A percentile compares a stretch with the other conserved stretches of the same genome.
phyloP scores from a whole-genome alignment of 1,139 yeast species.

The Debaryomyces sp. region DNA sequence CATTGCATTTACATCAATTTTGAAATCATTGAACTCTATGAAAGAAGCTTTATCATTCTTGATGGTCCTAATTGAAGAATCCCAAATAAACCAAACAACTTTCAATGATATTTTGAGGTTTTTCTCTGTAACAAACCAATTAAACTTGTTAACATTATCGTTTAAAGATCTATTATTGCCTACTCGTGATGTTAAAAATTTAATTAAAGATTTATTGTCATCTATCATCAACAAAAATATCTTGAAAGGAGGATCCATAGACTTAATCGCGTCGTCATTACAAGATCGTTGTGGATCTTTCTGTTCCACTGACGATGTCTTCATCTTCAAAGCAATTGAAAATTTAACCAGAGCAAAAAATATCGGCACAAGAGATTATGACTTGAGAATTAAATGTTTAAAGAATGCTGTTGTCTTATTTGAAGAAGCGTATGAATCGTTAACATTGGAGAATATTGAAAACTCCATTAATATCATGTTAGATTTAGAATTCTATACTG shows the following conservation, averaged over 20 bases:
- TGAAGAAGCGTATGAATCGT: conserved; percentile 76
- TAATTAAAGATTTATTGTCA: conserved; percentile 84
- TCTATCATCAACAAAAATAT: conserved; percentile 88
- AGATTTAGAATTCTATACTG: conserved; percentile 75
- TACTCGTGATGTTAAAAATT: conserved; percentile 56
- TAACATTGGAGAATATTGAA: conserved; percentile 77
- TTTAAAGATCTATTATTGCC: conserved; percentile 82
- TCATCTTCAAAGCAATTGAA: conserved; percentile 92
- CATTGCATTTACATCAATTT: conserved; percentile 79
- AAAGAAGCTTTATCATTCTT: conserved; percentile 91
- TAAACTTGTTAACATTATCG: conserved; percentile 63
- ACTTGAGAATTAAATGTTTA: conserved; percentile 69
- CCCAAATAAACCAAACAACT: conserved; percentile 44
- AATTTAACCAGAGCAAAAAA: conserved; percentile 85
- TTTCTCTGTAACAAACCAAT: conserved; percentile 66
- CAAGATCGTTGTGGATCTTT: conserved; percentile 95
- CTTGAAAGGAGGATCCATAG: conserved; percentile 91
- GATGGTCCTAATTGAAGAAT: conserved; percentile 79
- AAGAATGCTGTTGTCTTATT: conserved; percentile 75
- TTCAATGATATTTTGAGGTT: conserved; percentile 70
- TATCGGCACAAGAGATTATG: conserved; percentile 68
- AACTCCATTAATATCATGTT: conserved; percentile 81
- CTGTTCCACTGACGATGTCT: conserved; percentile 91
- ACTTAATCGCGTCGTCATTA: conserved; percentile 80
- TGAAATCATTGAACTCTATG: conserved; percentile 74